A percentile compares a stretch with the other conserved stretches of the same genome.
phyloP scores from a whole-genome alignment of 108 stramenopile genomes.

The Parietichytrium sp. region DNA sequence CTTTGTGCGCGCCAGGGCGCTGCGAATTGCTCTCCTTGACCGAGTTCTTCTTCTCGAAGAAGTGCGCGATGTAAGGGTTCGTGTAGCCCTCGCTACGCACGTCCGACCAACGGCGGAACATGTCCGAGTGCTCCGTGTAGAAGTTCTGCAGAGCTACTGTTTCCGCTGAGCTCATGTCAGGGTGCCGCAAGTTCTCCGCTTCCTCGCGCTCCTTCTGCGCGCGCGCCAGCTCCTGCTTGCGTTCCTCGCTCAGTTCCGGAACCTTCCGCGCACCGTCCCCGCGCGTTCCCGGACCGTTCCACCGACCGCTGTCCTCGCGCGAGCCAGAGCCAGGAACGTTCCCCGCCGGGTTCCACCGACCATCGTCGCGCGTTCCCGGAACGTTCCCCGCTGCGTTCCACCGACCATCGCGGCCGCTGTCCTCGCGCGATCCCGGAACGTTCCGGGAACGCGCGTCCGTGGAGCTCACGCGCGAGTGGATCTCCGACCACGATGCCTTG shows the following conservation, averaged over 20 bases:
- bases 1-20: neutral
- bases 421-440: neutral
- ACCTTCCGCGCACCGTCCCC: neutral
- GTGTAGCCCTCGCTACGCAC: neutral
- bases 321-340: neutral
- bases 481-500: neutral
- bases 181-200: slow-evolving; percentile 18
- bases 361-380: neutral
- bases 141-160: neutral
- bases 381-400: neutral
- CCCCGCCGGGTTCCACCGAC: neutral
- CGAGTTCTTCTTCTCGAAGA: slow-evolving; percentile 29
- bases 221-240: neutral
- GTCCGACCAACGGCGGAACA: neutral
- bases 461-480: neutral
- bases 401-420: no score
- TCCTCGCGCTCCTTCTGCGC: slow-evolving; percentile 27
- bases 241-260: neutral
- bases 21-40: neutral
- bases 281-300: neutral
- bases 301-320: neutral
- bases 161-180: slow-evolving; percentile 31
- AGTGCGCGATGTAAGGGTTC: neutral
- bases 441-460: no score
- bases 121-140: neutral